phyloP scores from a whole-genome alignment of 148 eudicot species.

The Persicaria tinctoria region DNA sequence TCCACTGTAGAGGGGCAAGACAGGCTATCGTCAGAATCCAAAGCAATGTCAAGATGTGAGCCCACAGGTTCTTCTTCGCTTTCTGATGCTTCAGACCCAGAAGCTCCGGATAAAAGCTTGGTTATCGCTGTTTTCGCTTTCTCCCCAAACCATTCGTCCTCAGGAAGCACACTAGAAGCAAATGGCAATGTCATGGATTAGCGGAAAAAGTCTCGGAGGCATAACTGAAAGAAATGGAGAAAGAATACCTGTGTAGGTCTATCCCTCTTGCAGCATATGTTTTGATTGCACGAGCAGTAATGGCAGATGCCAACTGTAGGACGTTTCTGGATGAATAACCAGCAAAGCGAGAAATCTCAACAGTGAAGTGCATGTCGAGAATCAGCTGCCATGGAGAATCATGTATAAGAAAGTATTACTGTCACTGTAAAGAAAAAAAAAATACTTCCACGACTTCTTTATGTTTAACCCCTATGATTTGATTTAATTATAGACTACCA shows the following conservation, averaged over 20 bases:
- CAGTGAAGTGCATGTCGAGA: slow-evolving; percentile 99
- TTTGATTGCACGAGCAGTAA: slow-evolving; percentile 77
- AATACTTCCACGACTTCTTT: not conserved
- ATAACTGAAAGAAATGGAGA: not conserved
- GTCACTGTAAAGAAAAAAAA: not conserved
- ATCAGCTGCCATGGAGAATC: slow-evolving; percentile 51
- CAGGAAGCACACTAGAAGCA: slow-evolving; percentile 62
- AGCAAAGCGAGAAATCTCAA: slow-evolving; percentile 91
- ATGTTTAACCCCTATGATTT: not conserved
- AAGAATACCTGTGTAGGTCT: slow-evolving; percentile 74
- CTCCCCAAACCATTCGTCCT: slow-evolving; percentile 93
- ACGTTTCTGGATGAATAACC: slow-evolving; percentile 73
- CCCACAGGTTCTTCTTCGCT: slow-evolving; percentile 53
- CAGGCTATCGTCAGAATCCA: slow-evolving; percentile 70
- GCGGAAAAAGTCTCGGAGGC: not conserved
- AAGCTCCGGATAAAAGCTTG: slow-evolving; percentile 63
- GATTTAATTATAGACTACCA: too few species aligned
- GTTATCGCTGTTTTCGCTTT: slow-evolving; percentile 73
- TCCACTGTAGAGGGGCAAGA: slow-evolving; percentile 62
- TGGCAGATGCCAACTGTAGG: slow-evolving; percentile 70
- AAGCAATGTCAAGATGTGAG: slow-evolving; percentile 40
- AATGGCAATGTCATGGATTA: not conserved
- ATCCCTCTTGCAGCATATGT: slow-evolving; percentile 85
- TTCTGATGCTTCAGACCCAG: slow-evolving; percentile 78
- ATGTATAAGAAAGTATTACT: not conserved